A percentile compares a stretch with the other conserved stretches of the same genome.
phyloP scores from a whole-genome alignment of 768 basidiomycete species.

The Tulasnella sp. region DNA sequence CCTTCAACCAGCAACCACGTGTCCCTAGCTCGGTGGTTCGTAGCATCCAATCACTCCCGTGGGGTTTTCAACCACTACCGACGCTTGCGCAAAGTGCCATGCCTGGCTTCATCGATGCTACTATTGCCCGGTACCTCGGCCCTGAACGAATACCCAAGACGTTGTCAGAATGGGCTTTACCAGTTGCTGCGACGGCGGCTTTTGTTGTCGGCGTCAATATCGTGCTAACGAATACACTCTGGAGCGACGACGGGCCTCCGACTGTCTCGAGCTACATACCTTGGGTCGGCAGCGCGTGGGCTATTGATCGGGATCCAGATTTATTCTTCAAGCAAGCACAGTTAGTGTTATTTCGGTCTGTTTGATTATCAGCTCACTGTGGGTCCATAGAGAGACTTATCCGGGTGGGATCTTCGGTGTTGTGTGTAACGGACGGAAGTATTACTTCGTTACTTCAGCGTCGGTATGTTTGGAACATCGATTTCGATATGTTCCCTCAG shows the following conservation, averaged over 20 bases:
- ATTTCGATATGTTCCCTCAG: not conserved
- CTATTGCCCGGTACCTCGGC: not conserved
- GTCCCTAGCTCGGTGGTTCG: not conserved
- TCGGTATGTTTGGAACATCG: not conserved
- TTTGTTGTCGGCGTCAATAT: not conserved
- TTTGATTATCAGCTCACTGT: not conserved
- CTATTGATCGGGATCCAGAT: constrained; percentile 10
- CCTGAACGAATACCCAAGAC: constrained; percentile 6
- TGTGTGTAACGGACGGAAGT: not conserved
- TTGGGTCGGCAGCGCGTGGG: constrained; percentile 1
- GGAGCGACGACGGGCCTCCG: not conserved
- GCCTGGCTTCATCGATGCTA: not conserved
- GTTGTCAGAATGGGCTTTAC: not conserved
- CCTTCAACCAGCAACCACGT: not conserved
- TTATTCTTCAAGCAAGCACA: constrained; percentile 3
- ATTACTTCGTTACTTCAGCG: constrained; percentile 5
- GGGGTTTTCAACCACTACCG: not conserved
- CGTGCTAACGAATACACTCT: not conserved
- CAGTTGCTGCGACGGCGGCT: not conserved
- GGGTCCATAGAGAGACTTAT: not conserved
- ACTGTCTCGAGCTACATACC: constrained; percentile 6
- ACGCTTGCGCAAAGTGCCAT: not conserved
- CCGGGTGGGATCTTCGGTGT: constrained; percentile 12
- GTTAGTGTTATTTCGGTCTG: not conserved
- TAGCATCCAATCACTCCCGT: not conserved